A percentile compares a stretch with the other conserved stretches of the same genome.
Evolutionary conservation across 192 early-diverging fungal genomes (phyloP).

Genomic region (Rhizophlyctis rosea): DNA sequence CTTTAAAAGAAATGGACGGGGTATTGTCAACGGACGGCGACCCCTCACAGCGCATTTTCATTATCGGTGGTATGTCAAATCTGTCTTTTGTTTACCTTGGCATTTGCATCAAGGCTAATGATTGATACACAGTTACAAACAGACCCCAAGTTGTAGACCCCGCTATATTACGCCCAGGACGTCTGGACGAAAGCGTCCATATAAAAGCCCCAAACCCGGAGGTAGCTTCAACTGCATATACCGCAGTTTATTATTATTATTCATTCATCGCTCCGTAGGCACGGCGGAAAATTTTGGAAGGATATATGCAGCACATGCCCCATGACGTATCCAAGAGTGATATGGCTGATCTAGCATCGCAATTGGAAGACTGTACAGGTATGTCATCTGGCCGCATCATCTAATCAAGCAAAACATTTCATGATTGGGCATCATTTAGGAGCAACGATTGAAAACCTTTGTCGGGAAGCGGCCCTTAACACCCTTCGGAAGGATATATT

Average conservation of each 20-base stretch:
- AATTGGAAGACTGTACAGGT: slow-evolving; percentile 64
- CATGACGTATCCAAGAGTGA: slow-evolving; percentile 42
- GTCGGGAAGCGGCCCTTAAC: slow-evolving; percentile 69
- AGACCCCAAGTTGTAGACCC: slow-evolving; percentile 70
- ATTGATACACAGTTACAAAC: slow-evolving; percentile 63
- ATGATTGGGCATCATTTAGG: slow-evolving; percentile 40
- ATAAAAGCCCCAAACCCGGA: slow-evolving; percentile 60
- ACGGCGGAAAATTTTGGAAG: slow-evolving; percentile 26
- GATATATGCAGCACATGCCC: slow-evolving; percentile 33
- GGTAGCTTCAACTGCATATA: slow-evolving; percentile 8
- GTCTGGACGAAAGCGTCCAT: slow-evolving; percentile 74
- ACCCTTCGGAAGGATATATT: slow-evolving; percentile 14
- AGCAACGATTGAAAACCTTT: slow-evolving; percentile 79
- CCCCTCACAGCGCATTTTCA: slow-evolving; percentile 51
- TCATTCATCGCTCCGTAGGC: slow-evolving; percentile 11
- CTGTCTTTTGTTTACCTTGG: not conserved
- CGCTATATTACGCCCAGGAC: slow-evolving; percentile 80
- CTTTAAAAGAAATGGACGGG: slow-evolving; percentile 69
- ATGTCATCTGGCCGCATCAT: too few relatives aligned
- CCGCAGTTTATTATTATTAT: slow-evolving; percentile 1
- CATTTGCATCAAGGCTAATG: not conserved
- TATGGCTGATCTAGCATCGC: slow-evolving; percentile 40
- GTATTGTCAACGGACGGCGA: slow-evolving; percentile 49
- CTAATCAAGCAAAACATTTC: not conserved
- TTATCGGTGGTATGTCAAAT: slow-evolving; percentile 27